Evolutionary conservation across 306 rosid genomes (phyloP).

Genomic region (barrel medic (Medicago truncatula)): DNA sequence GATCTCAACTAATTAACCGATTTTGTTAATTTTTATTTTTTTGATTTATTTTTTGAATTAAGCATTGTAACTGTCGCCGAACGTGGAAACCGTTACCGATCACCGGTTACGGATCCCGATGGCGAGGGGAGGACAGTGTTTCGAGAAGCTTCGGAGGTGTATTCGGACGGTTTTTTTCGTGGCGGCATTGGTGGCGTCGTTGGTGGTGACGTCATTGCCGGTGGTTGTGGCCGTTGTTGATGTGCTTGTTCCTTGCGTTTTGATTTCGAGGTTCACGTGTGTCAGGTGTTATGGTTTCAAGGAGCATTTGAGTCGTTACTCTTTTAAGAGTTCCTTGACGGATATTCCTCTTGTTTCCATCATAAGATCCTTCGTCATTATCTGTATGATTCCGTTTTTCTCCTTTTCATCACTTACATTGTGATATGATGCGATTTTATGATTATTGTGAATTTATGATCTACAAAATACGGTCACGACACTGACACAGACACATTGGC

Average conservation of each 20-base stretch:
- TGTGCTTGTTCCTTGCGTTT: slow-evolving; percentile 74
- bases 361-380: slow-evolving; percentile 83
- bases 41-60: background rate
- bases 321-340: slow-evolving; percentile 88
- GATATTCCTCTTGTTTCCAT: slow-evolving; percentile 94
- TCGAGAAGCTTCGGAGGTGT: slow-evolving; percentile 79
- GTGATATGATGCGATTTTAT: background rate
- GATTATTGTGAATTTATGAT: background rate
- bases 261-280: slow-evolving; percentile 92
- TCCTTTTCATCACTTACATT: background rate
- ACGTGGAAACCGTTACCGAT: slow-evolving; percentile 26
- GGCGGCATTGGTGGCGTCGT: slow-evolving; percentile 88
- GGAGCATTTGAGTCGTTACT: slow-evolving; percentile 78
- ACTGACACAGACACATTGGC: no score
- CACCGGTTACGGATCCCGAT: slow-evolving; percentile 47
- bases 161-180: slow-evolving; percentile 83
- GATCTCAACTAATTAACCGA: slow-evolving; percentile 44
- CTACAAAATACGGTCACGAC: no score
- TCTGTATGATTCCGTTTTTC: slow-evolving; percentile 56
- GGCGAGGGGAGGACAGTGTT: slow-evolving; percentile 79
- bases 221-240: slow-evolving; percentile 81
- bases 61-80: slow-evolving; percentile 35
- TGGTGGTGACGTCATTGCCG: slow-evolving; percentile 86
- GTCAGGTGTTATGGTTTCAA: slow-evolving; percentile 71
- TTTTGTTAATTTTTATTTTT: background rate